These are phyloP conservation scores for Hortiboletus campestris DNA, from an alignment of 768 basidiomycete genomes.

Conservation along the genomic window DNA sequence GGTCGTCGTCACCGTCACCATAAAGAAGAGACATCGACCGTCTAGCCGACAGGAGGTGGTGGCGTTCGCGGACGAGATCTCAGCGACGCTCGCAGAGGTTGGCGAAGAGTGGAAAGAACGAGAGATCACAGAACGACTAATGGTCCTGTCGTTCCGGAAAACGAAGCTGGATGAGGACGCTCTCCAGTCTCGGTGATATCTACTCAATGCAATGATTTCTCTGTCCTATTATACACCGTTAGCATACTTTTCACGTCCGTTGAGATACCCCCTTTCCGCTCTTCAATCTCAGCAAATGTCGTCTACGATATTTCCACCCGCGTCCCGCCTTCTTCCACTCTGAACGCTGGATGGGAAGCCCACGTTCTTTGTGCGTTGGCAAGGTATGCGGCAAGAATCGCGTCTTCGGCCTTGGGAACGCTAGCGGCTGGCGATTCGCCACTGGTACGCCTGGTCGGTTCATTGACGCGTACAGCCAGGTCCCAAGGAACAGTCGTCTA, in stretches of 20 bases:
- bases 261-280: not conserved
- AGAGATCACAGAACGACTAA: constrained; percentile 38
- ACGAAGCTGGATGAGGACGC: not conserved
- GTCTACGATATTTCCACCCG: constrained; percentile 20
- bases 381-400: constrained; percentile 27
- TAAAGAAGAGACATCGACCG: constrained; percentile 45
- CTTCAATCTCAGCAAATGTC: constrained; percentile 1
- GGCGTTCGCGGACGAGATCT: constrained; percentile 42
- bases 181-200: constrained; percentile 5
- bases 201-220: constrained; percentile 6
- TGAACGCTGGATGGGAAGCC: constrained; percentile 32
- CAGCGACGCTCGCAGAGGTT: constrained; percentile 44
- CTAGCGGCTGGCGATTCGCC: constrained; percentile 28
- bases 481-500: constrained; percentile 40
- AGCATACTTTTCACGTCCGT: constrained; percentile 28
- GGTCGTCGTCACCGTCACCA: constrained; percentile 54
- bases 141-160: constrained; percentile 46
- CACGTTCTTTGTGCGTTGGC: constrained; percentile 31
- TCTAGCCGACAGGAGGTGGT: constrained; percentile 41
- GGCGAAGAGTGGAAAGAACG: constrained; percentile 53
- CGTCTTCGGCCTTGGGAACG: constrained; percentile 20
- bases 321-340: constrained; percentile 24
- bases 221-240: constrained; percentile 25
- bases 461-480: constrained; percentile 24
- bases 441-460: constrained; percentile 4